Percentiles rank a stretch among this genome's conserved stretches.
phyloP scores from a whole-genome alignment of 345 rosid species.

The Eucalyptus curtisii region DNA sequence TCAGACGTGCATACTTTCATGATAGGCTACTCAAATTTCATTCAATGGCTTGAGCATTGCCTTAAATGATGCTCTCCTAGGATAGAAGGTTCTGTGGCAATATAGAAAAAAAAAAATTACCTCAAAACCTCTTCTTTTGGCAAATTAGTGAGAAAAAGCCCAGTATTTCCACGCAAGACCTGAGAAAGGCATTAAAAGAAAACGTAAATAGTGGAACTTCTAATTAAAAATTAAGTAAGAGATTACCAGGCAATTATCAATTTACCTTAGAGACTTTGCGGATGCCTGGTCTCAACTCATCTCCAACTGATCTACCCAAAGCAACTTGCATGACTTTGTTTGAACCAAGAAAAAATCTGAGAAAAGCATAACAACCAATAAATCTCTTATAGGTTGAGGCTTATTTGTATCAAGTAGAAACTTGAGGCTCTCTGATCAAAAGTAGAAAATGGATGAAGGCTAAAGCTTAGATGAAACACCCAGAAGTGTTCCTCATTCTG shows the following conservation, averaged over 20 bases:
- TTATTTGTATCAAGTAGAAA: not conserved
- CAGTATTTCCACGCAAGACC: slow-evolving; percentile 74
- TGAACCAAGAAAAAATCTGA: slow-evolving; percentile 89
- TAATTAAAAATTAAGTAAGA: not conserved
- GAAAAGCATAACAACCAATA: not conserved
- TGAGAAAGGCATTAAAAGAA: slow-evolving; percentile 5
- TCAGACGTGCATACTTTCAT: not conserved
- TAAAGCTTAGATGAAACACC: not conserved
- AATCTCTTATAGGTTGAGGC: not conserved
- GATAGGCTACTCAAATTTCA: not conserved
- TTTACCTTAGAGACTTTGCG: slow-evolving; percentile 74
- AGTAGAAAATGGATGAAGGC: not conserved
- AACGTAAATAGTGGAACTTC: not conserved
- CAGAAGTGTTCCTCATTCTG: not conserved
- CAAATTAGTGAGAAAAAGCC: slow-evolving; percentile 70
- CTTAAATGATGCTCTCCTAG: not conserved
- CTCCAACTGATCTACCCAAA: slow-evolving; percentile 82
- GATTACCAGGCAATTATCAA: not conserved
- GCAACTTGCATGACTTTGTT: slow-evolving; percentile 98
- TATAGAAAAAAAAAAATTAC: slow-evolving; percentile 8
- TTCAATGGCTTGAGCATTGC: not conserved
- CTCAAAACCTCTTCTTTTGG: slow-evolving; percentile 80
- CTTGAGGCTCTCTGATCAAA: not conserved
- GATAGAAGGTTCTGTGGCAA: not conserved
- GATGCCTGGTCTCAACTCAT: slow-evolving; percentile 69